phyloP scores from a whole-genome alignment of 495 filamentous ascomycete genomes.

The Cercophora newfieldiana region DNA sequence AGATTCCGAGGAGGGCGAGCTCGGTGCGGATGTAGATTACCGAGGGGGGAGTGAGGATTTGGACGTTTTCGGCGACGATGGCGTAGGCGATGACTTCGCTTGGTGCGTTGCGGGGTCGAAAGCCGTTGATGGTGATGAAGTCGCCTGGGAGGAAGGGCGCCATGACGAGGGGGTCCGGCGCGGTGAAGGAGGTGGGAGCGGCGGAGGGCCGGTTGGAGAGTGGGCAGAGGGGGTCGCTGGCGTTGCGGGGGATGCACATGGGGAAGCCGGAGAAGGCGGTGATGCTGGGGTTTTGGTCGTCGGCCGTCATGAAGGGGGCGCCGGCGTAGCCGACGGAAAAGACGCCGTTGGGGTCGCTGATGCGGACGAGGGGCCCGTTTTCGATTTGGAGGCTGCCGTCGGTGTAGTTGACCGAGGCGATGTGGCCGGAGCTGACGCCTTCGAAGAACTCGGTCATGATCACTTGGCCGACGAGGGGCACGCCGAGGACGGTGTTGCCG shows the following conservation, averaged over 20 bases:
- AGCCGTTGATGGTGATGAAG: slow-evolving; percentile 35
- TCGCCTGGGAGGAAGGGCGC: slow-evolving; percentile 37
- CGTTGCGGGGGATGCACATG: slow-evolving; percentile 41
- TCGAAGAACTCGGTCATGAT: slow-evolving; percentile 31
- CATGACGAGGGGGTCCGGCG: slow-evolving; percentile 35
- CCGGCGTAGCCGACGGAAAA: slow-evolving; percentile 28
- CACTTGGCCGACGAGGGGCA: slow-evolving; percentile 38
- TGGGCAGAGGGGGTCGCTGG: slow-evolving; percentile 32
- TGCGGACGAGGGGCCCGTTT: slow-evolving; percentile 32
- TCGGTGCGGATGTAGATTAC: slow-evolving; percentile 34
- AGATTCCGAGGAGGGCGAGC: slow-evolving; percentile 35
- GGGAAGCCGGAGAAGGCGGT: slow-evolving; percentile 40
- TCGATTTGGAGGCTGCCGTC: slow-evolving; percentile 31
- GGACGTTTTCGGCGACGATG: slow-evolving; percentile 33
- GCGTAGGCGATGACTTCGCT: slow-evolving; percentile 31
- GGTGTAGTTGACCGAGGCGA: slow-evolving; percentile 31
- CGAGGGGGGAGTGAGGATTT: slow-evolving; percentile 24
- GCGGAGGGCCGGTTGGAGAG: slow-evolving; percentile 27
- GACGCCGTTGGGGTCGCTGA: slow-evolving; percentile 39
- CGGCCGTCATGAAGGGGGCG: slow-evolving; percentile 36
- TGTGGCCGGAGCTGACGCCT: slow-evolving; percentile 28
- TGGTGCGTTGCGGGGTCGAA: slow-evolving; percentile 5
- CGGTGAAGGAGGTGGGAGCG: slow-evolving; percentile 14
- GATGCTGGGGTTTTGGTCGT: slow-evolving; percentile 37
- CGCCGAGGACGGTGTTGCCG: slow-evolving; percentile 33